Conservation (phyloP, 495 filamentous ascomycete species). For the Aspergillus baeticus region DNA sequence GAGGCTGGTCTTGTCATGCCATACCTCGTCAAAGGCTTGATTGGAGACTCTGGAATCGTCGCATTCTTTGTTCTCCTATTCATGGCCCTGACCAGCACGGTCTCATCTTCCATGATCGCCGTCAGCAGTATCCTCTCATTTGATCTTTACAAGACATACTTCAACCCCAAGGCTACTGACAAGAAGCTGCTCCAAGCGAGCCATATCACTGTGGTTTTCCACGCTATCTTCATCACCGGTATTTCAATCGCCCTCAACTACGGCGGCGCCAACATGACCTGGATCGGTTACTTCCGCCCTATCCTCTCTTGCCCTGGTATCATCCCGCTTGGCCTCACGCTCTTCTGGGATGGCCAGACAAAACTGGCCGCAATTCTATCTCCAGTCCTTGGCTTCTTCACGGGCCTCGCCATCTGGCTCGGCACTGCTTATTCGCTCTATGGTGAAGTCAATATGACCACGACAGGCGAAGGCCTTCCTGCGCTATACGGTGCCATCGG, state of each 20-base stretch:
- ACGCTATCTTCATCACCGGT: slow-evolving; percentile 37
- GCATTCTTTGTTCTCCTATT: slow-evolving; percentile 54
- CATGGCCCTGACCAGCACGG: slow-evolving; percentile 53
- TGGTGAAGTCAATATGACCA: slow-evolving; percentile 31
- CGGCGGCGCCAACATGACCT: slow-evolving; percentile 42
- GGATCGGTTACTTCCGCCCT: slow-evolving; percentile 38
- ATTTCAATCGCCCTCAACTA: slow-evolving; percentile 40
- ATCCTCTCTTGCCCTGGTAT: slow-evolving; percentile 40
- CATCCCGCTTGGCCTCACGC: slow-evolving; percentile 33
- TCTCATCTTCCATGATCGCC: slow-evolving; percentile 46
- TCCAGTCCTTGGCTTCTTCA: slow-evolving; percentile 36
- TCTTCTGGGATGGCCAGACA: slow-evolving; percentile 41
- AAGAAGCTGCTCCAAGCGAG: slow-evolving; percentile 34
- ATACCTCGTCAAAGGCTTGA: slow-evolving; percentile 46
- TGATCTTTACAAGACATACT: slow-evolving; percentile 53
- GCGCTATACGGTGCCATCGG: slow-evolving; percentile 35
- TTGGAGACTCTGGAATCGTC: slow-evolving; percentile 46
- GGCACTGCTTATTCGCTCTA: slow-evolving; percentile 32
- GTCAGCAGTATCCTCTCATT: slow-evolving; percentile 47
- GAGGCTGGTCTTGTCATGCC: slow-evolving; percentile 47
- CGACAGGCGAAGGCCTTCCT: slow-evolving; percentile 31
- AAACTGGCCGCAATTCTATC: slow-evolving; percentile 32
- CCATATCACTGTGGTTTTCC: slow-evolving; percentile 37
- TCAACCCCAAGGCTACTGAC: slow-evolving; percentile 44
- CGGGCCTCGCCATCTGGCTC: slow-evolving; percentile 38